A percentile compares a stretch with the other conserved stretches of the same genome.
phyloP scores from a whole-genome alignment of 106 monocot species.

The Chionographis japonica region DNA sequence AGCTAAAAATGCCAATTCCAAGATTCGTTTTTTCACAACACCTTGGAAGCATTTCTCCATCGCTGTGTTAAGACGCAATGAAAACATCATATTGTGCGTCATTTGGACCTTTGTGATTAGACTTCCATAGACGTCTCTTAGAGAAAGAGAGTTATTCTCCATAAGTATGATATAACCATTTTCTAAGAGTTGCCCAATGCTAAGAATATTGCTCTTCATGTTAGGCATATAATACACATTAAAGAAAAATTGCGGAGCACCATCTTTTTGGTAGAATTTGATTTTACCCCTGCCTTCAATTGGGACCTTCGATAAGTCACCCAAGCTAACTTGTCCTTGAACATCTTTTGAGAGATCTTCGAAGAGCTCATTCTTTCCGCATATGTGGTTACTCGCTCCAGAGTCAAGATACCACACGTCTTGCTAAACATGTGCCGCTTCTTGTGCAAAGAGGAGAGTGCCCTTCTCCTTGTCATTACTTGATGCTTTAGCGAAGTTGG shows the following conservation, averaged over 20 bases:
- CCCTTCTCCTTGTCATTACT: not conserved
- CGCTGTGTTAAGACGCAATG: not conserved
- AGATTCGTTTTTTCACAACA: not conserved
- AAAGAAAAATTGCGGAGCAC: not conserved
- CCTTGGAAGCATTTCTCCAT: not conserved
- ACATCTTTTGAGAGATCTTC: not conserved
- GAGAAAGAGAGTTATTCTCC: not conserved
- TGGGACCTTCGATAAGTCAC: not conserved
- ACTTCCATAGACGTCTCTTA: not conserved
- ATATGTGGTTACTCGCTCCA: slow-evolving; percentile 9
- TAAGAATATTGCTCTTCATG: slow-evolving; percentile 9
- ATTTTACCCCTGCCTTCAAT: slow-evolving; percentile 5
- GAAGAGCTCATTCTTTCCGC: not conserved
- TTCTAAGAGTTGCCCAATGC: slow-evolving; percentile 2
- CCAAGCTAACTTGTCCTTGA: not conserved
- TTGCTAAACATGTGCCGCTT: not conserved
- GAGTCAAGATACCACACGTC: slow-evolving; percentile 1
- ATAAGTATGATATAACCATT: slow-evolving; percentile 5
- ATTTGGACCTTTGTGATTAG: not conserved
- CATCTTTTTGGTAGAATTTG: slow-evolving; percentile 1
- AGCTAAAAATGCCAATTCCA: slow-evolving; percentile 6
- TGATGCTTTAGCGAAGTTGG: not conserved
- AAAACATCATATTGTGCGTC: not conserved
- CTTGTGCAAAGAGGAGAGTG: not conserved
- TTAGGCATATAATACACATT: slow-evolving; percentile 9